Conservation (phyloP, 2,329 filamentous ascomycete species). For the Nothophoma quercina region DNA sequence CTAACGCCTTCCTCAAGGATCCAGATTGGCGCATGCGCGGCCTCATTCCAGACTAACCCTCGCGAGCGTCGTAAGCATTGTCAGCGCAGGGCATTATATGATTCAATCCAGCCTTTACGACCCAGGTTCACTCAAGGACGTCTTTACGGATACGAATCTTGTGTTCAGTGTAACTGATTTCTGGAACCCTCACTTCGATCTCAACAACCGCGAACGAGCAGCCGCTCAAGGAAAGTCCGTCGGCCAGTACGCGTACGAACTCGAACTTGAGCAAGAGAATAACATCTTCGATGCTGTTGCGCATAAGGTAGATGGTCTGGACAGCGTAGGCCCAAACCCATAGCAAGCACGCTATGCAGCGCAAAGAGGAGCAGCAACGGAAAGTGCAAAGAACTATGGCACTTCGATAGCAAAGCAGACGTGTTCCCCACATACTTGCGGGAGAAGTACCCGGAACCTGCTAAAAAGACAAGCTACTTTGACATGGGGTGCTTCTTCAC, state of each 20-base stretch:
- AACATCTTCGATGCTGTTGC: constrained; percentile 41
- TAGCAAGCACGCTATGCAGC: constrained; percentile 31
- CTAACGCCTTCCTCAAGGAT: constrained; percentile 50
- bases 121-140: constrained; percentile 37
- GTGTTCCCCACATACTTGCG: constrained; percentile 33
- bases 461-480: constrained; percentile 29
- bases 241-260: constrained; percentile 31
- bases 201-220: constrained; percentile 24
- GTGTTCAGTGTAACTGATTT: constrained; percentile 52
- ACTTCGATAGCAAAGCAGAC: constrained; percentile 41
- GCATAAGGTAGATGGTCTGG: constrained; percentile 23
- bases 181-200: constrained; percentile 31
- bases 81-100: constrained; percentile 47
- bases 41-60: constrained; percentile 52
- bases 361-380: constrained; percentile 36
- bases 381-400: constrained; percentile 29
- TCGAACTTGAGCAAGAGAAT: constrained; percentile 36
- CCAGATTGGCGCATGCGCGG: constrained; percentile 58
- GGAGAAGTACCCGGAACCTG: constrained; percentile 25
- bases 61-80: constrained; percentile 28
- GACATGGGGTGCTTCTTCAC: constrained; percentile 31
- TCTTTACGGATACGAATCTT: constrained; percentile 48
- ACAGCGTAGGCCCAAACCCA: constrained; percentile 30
- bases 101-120: constrained; percentile 48
- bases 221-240: constrained; percentile 25